These are phyloP conservation scores for Alternaria sp. DNA, from an alignment of 2,329 filamentous ascomycete genomes.

Conservation along the genomic window DNA sequence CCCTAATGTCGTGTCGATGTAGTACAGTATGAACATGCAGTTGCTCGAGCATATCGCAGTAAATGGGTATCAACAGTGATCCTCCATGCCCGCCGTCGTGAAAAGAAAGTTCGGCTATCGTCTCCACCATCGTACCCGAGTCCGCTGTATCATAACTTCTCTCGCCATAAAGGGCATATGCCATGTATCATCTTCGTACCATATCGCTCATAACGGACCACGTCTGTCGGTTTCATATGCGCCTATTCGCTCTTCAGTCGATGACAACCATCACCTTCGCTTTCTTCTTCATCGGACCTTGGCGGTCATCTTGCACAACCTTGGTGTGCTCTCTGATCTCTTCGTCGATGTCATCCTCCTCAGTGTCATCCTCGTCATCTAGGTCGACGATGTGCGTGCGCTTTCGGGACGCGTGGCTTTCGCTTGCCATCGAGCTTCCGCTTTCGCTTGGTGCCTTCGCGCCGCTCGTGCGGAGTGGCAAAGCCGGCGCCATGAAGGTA, in stretches of 20 bases:
- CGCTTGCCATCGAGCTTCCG: neutral
- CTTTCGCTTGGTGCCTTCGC: neutral
- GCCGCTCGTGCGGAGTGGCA: constrained; percentile 7
- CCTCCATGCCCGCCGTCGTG: neutral
- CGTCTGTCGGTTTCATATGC: too few species aligned
- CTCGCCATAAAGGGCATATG: too few species aligned
- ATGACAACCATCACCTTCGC: constrained; percentile 28
- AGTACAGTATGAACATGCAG: neutral
- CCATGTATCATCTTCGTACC: too few species aligned
- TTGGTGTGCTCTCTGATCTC: constrained; percentile 23
- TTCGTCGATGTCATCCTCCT: constrained; percentile 15
- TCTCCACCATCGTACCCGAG: too few species aligned
- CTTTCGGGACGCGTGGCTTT: constrained; percentile 8
- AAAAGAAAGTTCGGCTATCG: too few species aligned
- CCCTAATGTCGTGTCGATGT: rapidly evolving
- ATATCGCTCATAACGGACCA: too few species aligned
- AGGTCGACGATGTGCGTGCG: constrained; percentile 15
- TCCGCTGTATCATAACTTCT: too few species aligned
- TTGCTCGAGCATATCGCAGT: neutral
- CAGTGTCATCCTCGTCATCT: constrained; percentile 16
- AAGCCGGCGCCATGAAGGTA: constrained; percentile 29
- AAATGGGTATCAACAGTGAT: neutral
- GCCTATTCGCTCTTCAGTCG: constrained; percentile 8
- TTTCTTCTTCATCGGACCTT: constrained; percentile 24
- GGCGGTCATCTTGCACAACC: constrained; percentile 4